Base-by-base conservation (phyloP, 345 rosid genomes). In the Brassica juncea region DNA sequence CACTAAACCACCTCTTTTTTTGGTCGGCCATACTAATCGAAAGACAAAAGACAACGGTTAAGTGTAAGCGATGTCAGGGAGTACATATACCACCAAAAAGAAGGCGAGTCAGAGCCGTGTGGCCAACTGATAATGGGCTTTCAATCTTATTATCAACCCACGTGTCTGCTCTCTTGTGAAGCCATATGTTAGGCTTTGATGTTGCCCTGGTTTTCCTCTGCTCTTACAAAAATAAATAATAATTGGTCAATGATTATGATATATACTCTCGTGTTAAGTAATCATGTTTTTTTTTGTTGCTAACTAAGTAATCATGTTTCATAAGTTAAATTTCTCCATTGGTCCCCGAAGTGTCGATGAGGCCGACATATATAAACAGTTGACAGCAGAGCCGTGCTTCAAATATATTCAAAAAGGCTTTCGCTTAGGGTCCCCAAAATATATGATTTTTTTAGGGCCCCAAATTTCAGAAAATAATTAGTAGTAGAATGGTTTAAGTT, bases 31-130 rank as follows among this genome's bases (percentile, higher is more conserved):
- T 49, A 49, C 3, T 14, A 14, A 63, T 31, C 42, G 14, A 30
- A 31, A n/a, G 3, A 14, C 15, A 39, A 1, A 9, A 10, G 10
- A 67, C 69, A 14, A 14, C 35, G 37, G 64, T 9, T 31, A 6
- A 32, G 65, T 8, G n/a, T 9, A 35, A 64, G 30, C 30, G 81
- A 72, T 57, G 77, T 78, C 60, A 61, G 77, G 54, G 31, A 54
- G 76, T 15, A 28, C 31, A 31, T 52, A 28, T 12, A 54, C 34
- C 32, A 64, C 58, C 58, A 57, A 37, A 71, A 54, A 71, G 10
- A 0, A 72, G 49, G 39, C 39, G 77, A 59, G 30, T 73, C 30
- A 44, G 62, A 21, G 70, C 70, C 78, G 82, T 79, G 78, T 79
- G 23, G 16, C 64, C 23, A 54, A n/a, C 68, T 72, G 69, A 31